phyloP scores from a whole-genome alignment of 2,329 filamentous ascomycete genomes.

The Xylariaceae sp. region DNA sequence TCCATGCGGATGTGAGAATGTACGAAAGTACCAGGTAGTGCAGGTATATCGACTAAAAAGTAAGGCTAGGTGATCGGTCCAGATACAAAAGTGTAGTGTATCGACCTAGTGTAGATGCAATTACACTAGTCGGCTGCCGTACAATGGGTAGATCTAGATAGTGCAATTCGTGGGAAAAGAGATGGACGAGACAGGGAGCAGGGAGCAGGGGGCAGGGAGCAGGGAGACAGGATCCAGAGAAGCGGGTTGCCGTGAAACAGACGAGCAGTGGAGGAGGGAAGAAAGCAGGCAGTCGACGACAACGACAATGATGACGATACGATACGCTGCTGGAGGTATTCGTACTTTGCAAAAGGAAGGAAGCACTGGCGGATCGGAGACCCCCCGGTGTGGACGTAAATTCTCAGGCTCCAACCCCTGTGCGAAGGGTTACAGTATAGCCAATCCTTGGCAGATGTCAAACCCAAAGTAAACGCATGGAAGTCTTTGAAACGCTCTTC shows the following conservation, averaged over 20 bases:
- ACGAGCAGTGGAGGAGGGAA: not conserved
- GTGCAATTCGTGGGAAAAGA: constrained; percentile 10
- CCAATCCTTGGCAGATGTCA: constrained; percentile 14
- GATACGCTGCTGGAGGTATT: not conserved
- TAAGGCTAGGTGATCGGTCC: not conserved
- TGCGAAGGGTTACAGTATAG: not conserved
- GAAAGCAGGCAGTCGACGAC: not conserved
- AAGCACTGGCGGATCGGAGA: not conserved
- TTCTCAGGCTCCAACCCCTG: not conserved
- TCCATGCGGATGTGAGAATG: too few relatives aligned
- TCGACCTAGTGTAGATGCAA: constrained; percentile 6
- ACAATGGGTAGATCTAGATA: constrained; percentile 17
- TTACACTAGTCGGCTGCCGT: constrained; percentile 12
- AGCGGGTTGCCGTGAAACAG: constrained; percentile 16
- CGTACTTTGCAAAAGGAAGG: not conserved
- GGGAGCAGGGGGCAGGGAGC: constrained; percentile 3
- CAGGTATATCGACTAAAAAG: not conserved
- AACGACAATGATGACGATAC: not conserved
- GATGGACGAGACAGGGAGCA: not conserved
- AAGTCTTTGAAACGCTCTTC: constrained; percentile 7
- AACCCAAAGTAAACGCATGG: constrained; percentile 15
- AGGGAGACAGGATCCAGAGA: not conserved
- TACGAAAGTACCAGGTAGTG: too few relatives aligned
- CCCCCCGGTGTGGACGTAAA: not conserved
- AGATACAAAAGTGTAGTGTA: not conserved